Percentiles rank a stretch among this genome's conserved stretches.
phyloP scores from a whole-genome alignment of 2,329 filamentous ascomycete species.

The Epichloe gansuensis region DNA sequence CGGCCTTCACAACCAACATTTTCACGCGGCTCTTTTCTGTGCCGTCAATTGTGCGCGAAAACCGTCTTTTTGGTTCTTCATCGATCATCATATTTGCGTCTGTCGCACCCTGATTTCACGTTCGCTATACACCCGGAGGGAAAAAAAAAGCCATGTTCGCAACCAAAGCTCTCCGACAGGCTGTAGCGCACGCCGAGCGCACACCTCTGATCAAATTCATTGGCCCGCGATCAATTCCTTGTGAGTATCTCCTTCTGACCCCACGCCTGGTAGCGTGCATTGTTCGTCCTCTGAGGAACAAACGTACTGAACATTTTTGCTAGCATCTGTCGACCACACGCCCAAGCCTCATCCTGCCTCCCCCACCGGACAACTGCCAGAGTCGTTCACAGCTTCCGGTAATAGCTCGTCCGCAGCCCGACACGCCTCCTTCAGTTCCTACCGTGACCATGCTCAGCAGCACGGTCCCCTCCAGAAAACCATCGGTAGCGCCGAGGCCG shows the following conservation, averaged over 20 bases:
- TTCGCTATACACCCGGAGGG: not conserved
- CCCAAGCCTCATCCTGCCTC: constrained; percentile 62
- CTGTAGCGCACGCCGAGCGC: constrained; percentile 45
- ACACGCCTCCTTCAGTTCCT: constrained; percentile 56
- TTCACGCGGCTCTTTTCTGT: not conserved
- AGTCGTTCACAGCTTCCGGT: constrained; percentile 29
- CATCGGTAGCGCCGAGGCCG: constrained; percentile 25
- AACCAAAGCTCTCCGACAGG: constrained; percentile 44
- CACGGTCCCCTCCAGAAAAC: constrained; percentile 60
- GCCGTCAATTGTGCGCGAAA: not conserved
- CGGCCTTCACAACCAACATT: not conserved
- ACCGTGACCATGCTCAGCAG: constrained; percentile 66
- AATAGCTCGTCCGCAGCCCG: constrained; percentile 22
- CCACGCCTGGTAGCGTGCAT: not conserved
- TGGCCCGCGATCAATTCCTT: constrained; percentile 44
- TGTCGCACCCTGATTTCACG: not conserved
- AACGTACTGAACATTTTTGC: constrained; percentile 9
- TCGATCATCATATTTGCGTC: too few relatives aligned
- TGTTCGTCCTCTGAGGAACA: not conserved
- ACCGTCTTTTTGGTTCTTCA: not conserved
- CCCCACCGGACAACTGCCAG: constrained; percentile 50
- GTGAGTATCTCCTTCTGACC: constrained; percentile 19
- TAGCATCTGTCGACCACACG: constrained; percentile 60
- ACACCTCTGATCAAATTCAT: constrained; percentile 50
- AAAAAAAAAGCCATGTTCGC: constrained; percentile 33